Evolutionary conservation across 805 yeast genomes (phyloP), one percentile per base, ranked within the genome.

Genomic region (Jamesozyma spencerorum): DNA sequence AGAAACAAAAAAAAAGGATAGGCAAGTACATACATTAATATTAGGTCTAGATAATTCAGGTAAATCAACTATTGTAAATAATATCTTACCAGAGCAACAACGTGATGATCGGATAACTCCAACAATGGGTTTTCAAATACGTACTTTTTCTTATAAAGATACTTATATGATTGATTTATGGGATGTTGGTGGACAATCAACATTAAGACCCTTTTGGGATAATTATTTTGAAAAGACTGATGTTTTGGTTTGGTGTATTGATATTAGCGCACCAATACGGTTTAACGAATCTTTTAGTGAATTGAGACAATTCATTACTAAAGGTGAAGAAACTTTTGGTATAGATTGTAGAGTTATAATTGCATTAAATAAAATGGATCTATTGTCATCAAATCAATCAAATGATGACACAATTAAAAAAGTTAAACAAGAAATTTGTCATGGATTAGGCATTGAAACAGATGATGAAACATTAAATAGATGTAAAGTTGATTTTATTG

Each of bases 41-140:
- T 70, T 88, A 11, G 97, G 97, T 0, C 72, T 88, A 3, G 97
- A 88, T 56, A 86, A 85, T 58, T 75, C 95, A 0, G 97, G 97
- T 2, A 88, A 88, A 58, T 83, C 96, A 2, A 84, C 96, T 0
- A 73, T 90, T 2, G 80, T 87, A 18, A 77, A 78, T 43, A 55
- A 66, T 15, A 54, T 85, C 13, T 65, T 81, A 28, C 58, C 62
- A 47, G 24, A 18, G 14, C 41, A 45, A 5, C 46, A 67, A 19
- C 65, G 70, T 47, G 20, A 38, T 8, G 51, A 57, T 6, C 65
- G 65, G n/a, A 77, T 87, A 5, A 72, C 85, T 8, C 97, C 97
- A 0, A 88, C 97, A 0, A 73, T 88, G 70, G 97, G 97, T 13
- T 90, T 88, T 61, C 81, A 77, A 50, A 90, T 88, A 47, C 71